A percentile compares a stretch with the other conserved stretches of the same genome.
Conservation (phyloP, 805 yeast genomes). For the Schizosaccharomyces japonicus region DNA sequence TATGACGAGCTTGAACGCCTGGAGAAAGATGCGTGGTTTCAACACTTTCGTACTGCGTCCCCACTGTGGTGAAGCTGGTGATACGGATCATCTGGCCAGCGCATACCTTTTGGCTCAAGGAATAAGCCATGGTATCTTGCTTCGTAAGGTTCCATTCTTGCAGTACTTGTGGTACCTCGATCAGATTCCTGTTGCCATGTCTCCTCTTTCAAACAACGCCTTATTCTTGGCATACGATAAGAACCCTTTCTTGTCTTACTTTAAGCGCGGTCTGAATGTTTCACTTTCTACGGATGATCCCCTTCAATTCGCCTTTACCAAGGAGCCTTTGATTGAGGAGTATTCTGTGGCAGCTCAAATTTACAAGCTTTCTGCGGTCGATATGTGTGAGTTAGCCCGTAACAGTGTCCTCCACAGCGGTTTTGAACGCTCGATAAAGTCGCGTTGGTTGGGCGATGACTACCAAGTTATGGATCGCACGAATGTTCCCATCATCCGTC, state of each 20-base stretch:
- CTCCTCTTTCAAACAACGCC: slow-evolving; percentile 91
- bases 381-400: slow-evolving; percentile 88
- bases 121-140: slow-evolving; percentile 56
- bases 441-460: slow-evolving; percentile 74
- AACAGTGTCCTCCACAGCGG: slow-evolving; percentile 89
- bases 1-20: slow-evolving; percentile 60
- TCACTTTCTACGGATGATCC: slow-evolving; percentile 95
- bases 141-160: slow-evolving; percentile 82
- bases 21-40: slow-evolving; percentile 51
- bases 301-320: slow-evolving; percentile 82
- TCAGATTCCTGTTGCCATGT: slow-evolving; percentile 94
- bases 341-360: slow-evolving; percentile 96
- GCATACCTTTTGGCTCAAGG: slow-evolving; percentile 64
- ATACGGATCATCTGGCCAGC: slow-evolving; percentile 82
- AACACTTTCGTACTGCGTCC: slow-evolving; percentile 90
- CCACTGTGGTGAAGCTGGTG: slow-evolving; percentile 99
- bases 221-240: slow-evolving; percentile 86
- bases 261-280: slow-evolving; percentile 81
- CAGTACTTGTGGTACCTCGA: slow-evolving; percentile 83
- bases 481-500: slow-evolving; percentile 77
- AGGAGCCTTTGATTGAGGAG: slow-evolving; percentile 92
- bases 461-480: slow-evolving; percentile 85
- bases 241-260: slow-evolving; percentile 79
- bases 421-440: slow-evolving; percentile 64
- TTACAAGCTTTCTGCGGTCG: slow-evolving; percentile 78